Percentiles rank a stretch among this genome's conserved stretches.
Conservation (phyloP, 202 grass and related monocot genomes). For the Sporobolus alterniflorus region DNA sequence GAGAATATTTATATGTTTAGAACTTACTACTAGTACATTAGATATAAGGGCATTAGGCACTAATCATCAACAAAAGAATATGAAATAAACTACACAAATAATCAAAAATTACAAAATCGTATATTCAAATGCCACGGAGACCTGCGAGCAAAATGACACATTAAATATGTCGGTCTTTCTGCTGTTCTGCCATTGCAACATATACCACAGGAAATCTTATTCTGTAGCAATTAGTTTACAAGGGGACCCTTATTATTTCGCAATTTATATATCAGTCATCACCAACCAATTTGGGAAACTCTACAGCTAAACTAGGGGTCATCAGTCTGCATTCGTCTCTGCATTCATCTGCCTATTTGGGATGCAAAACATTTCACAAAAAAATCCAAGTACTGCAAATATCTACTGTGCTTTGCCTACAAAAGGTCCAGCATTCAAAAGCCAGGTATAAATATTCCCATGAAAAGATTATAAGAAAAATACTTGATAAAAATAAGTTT, state of each 20-base stretch:
- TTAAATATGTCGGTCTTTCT: neutral
- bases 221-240: neutral
- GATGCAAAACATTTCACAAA: neutral
- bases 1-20: neutral
- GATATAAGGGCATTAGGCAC: neutral
- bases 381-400: neutral
- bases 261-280: neutral
- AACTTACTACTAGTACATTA: neutral
- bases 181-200: neutral
- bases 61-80: neutral
- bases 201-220: neutral
- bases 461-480: neutral
- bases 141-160: neutral
- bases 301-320: neutral
- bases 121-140: neutral
- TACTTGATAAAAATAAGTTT: constrained; percentile 13
- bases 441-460: neutral
- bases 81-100: neutral
- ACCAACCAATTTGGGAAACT: neutral
- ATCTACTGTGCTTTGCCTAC: neutral
- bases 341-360: neutral
- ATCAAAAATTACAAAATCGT: neutral
- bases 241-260: too few species aligned
- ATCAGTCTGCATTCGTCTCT: neutral
- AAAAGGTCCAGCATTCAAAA: neutral